Conservation (phyloP, 768 basidiomycete species). For the Rubroboletus satanas region DNA sequence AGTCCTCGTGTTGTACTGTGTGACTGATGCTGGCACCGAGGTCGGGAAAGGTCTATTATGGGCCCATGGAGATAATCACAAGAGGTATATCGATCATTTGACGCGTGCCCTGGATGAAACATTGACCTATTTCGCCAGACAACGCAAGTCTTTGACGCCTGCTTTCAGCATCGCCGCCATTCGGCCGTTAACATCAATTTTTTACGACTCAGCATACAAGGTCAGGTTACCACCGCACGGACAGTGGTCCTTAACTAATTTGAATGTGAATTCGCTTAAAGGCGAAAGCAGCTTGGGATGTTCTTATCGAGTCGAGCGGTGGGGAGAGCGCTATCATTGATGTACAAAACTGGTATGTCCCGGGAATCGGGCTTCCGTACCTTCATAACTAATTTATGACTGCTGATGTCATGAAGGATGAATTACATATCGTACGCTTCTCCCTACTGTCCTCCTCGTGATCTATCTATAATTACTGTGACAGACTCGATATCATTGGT, state of each 20-base stretch:
- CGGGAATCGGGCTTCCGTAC: no score
- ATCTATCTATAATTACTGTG: background rate
- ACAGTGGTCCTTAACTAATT: background rate
- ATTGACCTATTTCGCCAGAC: constrained; percentile 16
- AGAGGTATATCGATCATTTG: constrained; percentile 28
- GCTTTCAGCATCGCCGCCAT: constrained; percentile 39
- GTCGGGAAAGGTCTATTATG: constrained; percentile 30
- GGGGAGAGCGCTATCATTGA: constrained; percentile 30
- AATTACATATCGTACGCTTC: background rate
- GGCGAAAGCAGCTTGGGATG: constrained; percentile 23
- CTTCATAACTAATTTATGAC: background rate
- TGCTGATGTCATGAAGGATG: background rate
- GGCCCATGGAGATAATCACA: constrained; percentile 43
- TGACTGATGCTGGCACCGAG: background rate
- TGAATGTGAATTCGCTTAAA: background rate
- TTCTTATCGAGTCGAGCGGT: constrained; percentile 11
- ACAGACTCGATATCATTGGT: background rate
- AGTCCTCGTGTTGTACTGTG: background rate
- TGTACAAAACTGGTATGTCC: constrained; percentile 31
- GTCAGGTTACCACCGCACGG: background rate
- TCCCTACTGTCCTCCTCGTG: background rate
- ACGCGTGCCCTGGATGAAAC: background rate
- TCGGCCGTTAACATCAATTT: constrained; percentile 34
- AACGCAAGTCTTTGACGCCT: constrained; percentile 36
- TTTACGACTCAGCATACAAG: constrained; percentile 36